Evolutionary conservation across 2,329 filamentous ascomycete species (phyloP).

Genomic region (Calycina herbarum): DNA sequence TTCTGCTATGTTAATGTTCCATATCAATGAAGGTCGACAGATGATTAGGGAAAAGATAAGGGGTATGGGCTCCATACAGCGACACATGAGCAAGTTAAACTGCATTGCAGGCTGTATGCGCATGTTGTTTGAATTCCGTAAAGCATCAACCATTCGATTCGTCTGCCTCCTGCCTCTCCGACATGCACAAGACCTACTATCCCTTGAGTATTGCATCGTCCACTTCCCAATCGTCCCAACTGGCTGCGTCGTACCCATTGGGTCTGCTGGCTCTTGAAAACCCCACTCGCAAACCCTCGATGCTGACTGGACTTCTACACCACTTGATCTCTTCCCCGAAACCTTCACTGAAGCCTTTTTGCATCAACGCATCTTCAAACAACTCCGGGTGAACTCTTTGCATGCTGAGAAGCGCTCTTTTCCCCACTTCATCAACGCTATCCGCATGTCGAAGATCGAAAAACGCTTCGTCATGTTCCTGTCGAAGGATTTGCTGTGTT

Average conservation of each 20-base stretch:
- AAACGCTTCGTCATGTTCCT: constrained; percentile 30
- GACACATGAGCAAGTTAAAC: constrained; percentile 4
- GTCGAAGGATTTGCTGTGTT: constrained; percentile 44
- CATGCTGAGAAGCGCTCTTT: constrained; percentile 34
- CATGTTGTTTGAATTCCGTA: constrained; percentile 16
- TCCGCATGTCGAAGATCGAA: constrained; percentile 34
- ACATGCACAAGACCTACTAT: constrained; percentile 17
- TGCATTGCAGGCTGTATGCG: constrained; percentile 17
- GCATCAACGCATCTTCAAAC: constrained; percentile 35
- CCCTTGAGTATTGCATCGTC: constrained; percentile 30
- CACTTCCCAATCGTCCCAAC: constrained; percentile 42
- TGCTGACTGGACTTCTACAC: constrained; percentile 33
- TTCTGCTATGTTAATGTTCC: neutral
- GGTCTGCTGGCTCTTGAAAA: constrained; percentile 42
- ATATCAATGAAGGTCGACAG: neutral
- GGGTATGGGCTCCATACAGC: constrained; percentile 9
- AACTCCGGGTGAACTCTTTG: constrained; percentile 33
- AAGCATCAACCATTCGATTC: constrained; percentile 13
- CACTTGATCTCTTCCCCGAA: constrained; percentile 35
- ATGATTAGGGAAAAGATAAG: neutral
- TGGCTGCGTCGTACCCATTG: constrained; percentile 50
- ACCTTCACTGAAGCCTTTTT: constrained; percentile 32
- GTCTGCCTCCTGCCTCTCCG: constrained; percentile 6
- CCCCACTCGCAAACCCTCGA: constrained; percentile 34
- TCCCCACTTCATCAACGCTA: constrained; percentile 36